Base-by-base conservation (phyloP, 345 rosid genomes). In the Ceriops tagal region DNA sequence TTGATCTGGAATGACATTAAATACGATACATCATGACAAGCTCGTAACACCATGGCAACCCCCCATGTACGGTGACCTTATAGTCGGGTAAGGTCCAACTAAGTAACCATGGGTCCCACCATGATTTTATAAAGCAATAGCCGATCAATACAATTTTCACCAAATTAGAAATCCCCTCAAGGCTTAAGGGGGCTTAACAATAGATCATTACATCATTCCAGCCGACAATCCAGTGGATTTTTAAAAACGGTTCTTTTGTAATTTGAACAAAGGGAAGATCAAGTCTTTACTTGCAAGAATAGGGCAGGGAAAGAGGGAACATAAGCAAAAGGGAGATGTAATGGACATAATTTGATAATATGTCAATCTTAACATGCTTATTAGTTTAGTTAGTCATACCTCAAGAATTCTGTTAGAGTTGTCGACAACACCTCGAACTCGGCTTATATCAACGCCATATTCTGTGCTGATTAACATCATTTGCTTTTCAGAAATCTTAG, bases 351-450 rank as follows among this genome's bases (percentile, higher is more conserved):
- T 43, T 43, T 43, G 49, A 43, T 13, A 19, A 56, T 56, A 8
- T 21, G 31, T 56, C 28, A 10, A 24, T 10, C 24, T 56, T 24
- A 16, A 11, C 16, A 3, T 13, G 18, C 49, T 43, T 43, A 0
- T 43, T 43, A 13, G 59, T 24, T 56, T 56, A 24, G 31, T 21
- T 9, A 24, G 26, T 11, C 8, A 9, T 77, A 83, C 92, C 90
- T 84, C 83, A 1, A 86, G 83, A 62, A 88, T 84, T 68, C 84
- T 63, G 47, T 58, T 74, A 28, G 91, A 66, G 76, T 86, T 88
- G 82, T 88, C 93, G 15, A 84, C 81, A 15, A 82, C 86, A 5
- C 86, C 85, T 30, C 87, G 80, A 58, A 88, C 85, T 65, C 82
- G 67, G 81, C 82, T 81, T 0, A 83, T 73, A 1, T 88, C 93